Base-by-base conservation (phyloP, 2,329 filamentous ascomycete species). In the Colletotrichum filicis region DNA sequence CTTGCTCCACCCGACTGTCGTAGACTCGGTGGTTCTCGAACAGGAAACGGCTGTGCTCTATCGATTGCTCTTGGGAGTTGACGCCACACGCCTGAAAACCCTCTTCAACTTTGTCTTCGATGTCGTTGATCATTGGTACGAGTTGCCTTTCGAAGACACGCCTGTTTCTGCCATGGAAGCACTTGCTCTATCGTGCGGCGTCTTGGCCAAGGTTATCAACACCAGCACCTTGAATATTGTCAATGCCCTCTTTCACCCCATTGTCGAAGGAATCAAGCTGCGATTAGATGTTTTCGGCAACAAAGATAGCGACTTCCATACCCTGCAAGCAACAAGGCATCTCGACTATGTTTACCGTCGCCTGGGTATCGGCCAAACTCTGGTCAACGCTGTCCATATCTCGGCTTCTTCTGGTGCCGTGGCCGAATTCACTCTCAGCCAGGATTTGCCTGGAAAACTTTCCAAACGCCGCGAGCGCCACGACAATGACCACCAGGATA, bases 401-500 rank as follows among this genome's bases (percentile, higher is more conserved):
- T 76, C 66, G 4, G 14, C n/a, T 5, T 32, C 53, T n/a, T 32
- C 66, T 7, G 57, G 32, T 8, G 16, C 53, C 11, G 14, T 65
- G 24, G 78, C 80, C 16, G 74, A 78, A 8, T 83, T 83, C 57
- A 69, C 79, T 2, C 68, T 83, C 2, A 74, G 73, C 4, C 77
- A 77, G 69, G 79, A 84, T 73, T 69, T 85, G 26, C 80, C 83
- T 6, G 82, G 82, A 3, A 58, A 55, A 3, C 75, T 83, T 1
- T 83, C 82, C 3, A 66, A 73, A 16, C 73, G 75, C 46, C 79
- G 82, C 8, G 75, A 74, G 63, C 80, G 86, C 7, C 87, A 90
- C 71, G 84, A 89, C 75, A 90, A 89, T 71, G 88, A 90, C 74
- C 79, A 85, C 60, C 79, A 76, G 1, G 79, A 85, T 58, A 88